phyloP scores from a whole-genome alignment of 441 rosid genomes.

The Adansonia rubrostipa region DNA sequence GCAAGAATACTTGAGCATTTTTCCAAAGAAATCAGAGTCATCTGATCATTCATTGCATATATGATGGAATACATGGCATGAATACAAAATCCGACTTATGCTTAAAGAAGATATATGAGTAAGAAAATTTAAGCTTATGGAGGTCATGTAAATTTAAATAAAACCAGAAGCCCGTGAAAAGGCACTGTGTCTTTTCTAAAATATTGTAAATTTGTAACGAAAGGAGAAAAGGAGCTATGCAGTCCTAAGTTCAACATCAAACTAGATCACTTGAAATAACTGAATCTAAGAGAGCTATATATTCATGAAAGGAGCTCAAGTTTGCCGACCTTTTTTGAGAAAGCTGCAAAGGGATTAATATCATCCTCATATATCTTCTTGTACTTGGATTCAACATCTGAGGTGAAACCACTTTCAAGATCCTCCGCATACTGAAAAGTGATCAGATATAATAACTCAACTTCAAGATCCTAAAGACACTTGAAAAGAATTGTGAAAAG shows the following conservation, averaged over 20 bases:
- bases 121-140: neutral
- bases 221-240: neutral
- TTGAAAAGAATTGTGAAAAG: conserved; percentile 20
- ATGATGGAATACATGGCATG: neutral
- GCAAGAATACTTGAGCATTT: neutral
- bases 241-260: conserved; percentile 9
- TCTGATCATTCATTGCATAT: conserved; percentile 11
- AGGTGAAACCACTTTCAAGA: conserved; percentile 90
- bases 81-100: conserved; percentile 1
- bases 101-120: neutral
- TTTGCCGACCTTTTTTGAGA: conserved; percentile 80
- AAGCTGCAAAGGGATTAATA: conserved; percentile 98
- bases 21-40: neutral
- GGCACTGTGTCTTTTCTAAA: neutral
- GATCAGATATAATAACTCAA: conserved; percentile 19
- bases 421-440: conserved; percentile 77
- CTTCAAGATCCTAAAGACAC: conserved; percentile 24
- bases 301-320: conserved; percentile 18
- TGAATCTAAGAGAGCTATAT: conserved; percentile 9
- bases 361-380: conserved; percentile 98
- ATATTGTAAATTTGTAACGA: neutral
- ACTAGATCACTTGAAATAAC: conserved; percentile 5
- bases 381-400: conserved; percentile 97
- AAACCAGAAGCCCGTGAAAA: neutral
- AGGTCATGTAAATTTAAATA: neutral